Evolutionary conservation across 768 basidiomycete genomes (phyloP).

Genomic region (Thelephora aurantiotincta): DNA sequence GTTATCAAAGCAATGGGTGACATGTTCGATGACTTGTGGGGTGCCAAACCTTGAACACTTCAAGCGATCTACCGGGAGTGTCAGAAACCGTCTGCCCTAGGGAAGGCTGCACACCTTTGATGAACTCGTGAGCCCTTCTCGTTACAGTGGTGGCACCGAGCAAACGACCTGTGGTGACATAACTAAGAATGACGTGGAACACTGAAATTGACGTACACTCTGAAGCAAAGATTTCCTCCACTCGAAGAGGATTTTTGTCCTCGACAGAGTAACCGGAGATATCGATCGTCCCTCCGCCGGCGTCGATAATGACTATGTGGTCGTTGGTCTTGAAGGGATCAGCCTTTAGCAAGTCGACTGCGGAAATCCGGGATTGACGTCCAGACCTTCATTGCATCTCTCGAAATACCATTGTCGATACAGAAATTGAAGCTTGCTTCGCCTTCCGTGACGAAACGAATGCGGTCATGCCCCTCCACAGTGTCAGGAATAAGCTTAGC

Average conservation of each 20-base stretch:
- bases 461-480: conserved; percentile 22
- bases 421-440: conserved; percentile 51
- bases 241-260: conserved; percentile 3
- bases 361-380: neutral
- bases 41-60: conserved; percentile 17
- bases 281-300: conserved; percentile 31
- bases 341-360: neutral
- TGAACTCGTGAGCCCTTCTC: conserved; percentile 18
- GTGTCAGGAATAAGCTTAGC: conserved; percentile 36
- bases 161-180: conserved; percentile 19
- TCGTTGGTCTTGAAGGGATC: conserved; percentile 12
- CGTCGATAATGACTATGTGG: conserved; percentile 34
- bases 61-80: conserved; percentile 13
- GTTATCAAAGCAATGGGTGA: conserved; percentile 25
- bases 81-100: neutral
- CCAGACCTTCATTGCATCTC: conserved; percentile 21
- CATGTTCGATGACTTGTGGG: conserved; percentile 20
- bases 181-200: neutral
- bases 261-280: conserved; percentile 22
- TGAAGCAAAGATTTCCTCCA: conserved; percentile 24
- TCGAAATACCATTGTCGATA: conserved; percentile 30
- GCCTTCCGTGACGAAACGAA: conserved; percentile 47
- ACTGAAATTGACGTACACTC: conserved; percentile 15
- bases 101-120: conserved; percentile 14
- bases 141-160: conserved; percentile 28